These are phyloP conservation scores for Anthostomella pinea DNA, from an alignment of 2,329 filamentous ascomycete genomes.

Conservation along the genomic window DNA sequence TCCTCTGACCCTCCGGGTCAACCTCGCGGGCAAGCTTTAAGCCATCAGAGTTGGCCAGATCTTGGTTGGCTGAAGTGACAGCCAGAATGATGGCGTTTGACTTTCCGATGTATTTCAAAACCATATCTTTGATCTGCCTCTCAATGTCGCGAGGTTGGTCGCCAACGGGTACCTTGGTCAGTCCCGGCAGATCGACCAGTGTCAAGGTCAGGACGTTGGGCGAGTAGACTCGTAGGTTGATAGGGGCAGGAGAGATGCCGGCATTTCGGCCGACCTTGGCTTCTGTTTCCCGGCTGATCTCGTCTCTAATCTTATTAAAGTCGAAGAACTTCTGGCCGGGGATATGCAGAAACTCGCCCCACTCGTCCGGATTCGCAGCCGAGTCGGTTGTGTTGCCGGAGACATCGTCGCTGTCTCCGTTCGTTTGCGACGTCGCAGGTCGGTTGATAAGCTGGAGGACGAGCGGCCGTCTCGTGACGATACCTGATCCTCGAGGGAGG, in stretches of 20 bases:
- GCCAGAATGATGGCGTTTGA: slow-evolving; percentile 97
- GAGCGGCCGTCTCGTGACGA: slow-evolving; percentile 92
- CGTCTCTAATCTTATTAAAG: slow-evolving; percentile 97
- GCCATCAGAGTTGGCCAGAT: slow-evolving; percentile 97
- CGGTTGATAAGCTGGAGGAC: slow-evolving; percentile 98
- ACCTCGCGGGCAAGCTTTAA: slow-evolving; percentile 95
- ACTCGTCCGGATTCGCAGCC: slow-evolving; percentile 90
- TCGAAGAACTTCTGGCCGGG: slow-evolving; percentile 97
- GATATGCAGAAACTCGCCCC: slow-evolving; percentile 98
- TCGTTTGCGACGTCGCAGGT: slow-evolving; percentile 59
- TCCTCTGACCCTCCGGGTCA: slow-evolving; percentile 94
- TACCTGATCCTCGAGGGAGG: slow-evolving; percentile 93
- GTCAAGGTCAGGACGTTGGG: slow-evolving; percentile 97
- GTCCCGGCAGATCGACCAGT: slow-evolving; percentile 89
- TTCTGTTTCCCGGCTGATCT: slow-evolving; percentile 95
- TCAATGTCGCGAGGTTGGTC: slow-evolving; percentile 97
- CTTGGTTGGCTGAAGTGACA: slow-evolving; percentile 93
- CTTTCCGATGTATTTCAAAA: slow-evolving; percentile 97
- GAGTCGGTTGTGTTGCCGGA: slow-evolving; percentile 71
- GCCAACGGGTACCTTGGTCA: slow-evolving; percentile 95
- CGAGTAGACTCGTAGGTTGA: slow-evolving; percentile 97
- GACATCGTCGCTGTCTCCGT: slow-evolving; percentile 69
- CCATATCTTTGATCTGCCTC: slow-evolving; percentile 95
- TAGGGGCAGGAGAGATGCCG: slow-evolving; percentile 92
- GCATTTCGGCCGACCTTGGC: slow-evolving; percentile 94